phyloP scores from a whole-genome alignment of 192 early-diverging fungal species.

The Borealophlyctis nickersoniae region DNA sequence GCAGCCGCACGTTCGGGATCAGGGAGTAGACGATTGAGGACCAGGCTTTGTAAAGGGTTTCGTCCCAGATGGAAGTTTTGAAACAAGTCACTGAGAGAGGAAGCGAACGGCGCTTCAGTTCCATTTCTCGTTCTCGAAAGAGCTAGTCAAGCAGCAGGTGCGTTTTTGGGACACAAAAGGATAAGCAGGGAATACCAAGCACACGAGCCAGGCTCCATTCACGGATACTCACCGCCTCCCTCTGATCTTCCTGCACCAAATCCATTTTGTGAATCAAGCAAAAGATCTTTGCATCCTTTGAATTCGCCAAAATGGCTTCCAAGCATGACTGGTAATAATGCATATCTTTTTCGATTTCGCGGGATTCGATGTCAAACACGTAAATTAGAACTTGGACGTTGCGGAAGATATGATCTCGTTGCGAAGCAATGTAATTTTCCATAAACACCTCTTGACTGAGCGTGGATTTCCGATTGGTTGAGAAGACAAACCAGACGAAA shows the following conservation, averaged over 20 bases:
- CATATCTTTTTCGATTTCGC: slow-evolving; percentile 89
- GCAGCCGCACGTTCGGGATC: slow-evolving; percentile 83
- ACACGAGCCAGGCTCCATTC: slow-evolving; percentile 2
- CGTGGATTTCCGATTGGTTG: no score
- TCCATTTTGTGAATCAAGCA: slow-evolving; percentile 99
- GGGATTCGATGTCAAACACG: slow-evolving; percentile 93
- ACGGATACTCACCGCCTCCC: slow-evolving; percentile 53
- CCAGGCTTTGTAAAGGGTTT: slow-evolving; percentile 94
- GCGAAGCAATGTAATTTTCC: slow-evolving; percentile 92
- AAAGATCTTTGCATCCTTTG: slow-evolving; percentile 89
- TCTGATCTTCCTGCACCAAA: slow-evolving; percentile 72
- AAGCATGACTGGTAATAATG: slow-evolving; percentile 85
- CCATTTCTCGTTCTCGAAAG: slow-evolving; percentile 59
- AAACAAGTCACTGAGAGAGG: slow-evolving; percentile 71
- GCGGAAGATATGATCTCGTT: slow-evolving; percentile 92
- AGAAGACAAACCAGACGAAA: not conserved
- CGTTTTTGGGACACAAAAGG: no score
- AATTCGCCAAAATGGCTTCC: slow-evolving; percentile 74
- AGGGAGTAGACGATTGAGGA: slow-evolving; percentile 93
- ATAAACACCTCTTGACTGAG: slow-evolving; percentile 87
- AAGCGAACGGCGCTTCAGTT: slow-evolving; percentile 65
- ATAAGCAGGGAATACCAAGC: not conserved
- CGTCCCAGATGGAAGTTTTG: slow-evolving; percentile 87
- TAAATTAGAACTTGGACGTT: slow-evolving; percentile 99
- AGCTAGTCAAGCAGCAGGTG: no score